These are phyloP conservation scores for Pestalotiopsis sp. DNA, from an alignment of 2,329 filamentous ascomycete species.

Conservation along the genomic window DNA sequence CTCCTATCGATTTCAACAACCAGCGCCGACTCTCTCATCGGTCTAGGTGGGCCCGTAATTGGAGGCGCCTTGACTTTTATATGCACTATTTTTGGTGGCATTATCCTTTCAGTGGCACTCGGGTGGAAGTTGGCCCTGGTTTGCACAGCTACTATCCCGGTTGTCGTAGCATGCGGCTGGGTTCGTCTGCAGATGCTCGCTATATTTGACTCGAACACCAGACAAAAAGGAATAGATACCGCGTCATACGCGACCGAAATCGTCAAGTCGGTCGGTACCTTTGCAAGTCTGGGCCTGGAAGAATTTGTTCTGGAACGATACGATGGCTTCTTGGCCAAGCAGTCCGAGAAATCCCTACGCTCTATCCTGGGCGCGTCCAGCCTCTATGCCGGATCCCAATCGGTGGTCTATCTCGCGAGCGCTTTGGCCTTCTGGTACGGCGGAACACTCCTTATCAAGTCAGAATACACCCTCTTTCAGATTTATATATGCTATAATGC, in stretches of 20 bases:
- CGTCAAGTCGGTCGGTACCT: slow-evolving; percentile 88
- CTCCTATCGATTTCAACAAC: slow-evolving; percentile 48
- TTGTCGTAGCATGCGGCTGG: slow-evolving; percentile 78
- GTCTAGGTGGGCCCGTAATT: slow-evolving; percentile 56
- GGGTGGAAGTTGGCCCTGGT: slow-evolving; percentile 91
- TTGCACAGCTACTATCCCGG: slow-evolving; percentile 74
- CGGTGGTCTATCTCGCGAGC: slow-evolving; percentile 77
- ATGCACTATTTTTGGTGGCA: background rate
- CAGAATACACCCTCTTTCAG: slow-evolving; percentile 75
- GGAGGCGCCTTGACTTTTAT: slow-evolving; percentile 47
- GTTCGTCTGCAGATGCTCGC: slow-evolving; percentile 83
- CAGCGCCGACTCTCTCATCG: slow-evolving; percentile 60
- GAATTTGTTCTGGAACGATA: background rate
- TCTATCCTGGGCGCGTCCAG: slow-evolving; percentile 75
- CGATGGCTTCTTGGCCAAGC: slow-evolving; percentile 1
- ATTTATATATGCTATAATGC: slow-evolving; percentile 59
- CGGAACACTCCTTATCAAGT: slow-evolving; percentile 68
- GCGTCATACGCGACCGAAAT: slow-evolving; percentile 90
- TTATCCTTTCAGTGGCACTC: slow-evolving; percentile 42
- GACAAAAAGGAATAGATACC: slow-evolving; percentile 74
- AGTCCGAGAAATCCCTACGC: background rate
- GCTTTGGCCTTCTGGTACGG: slow-evolving; percentile 94
- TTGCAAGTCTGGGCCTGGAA: slow-evolving; percentile 74
- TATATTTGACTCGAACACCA: slow-evolving; percentile 75
- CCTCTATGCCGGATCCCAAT: slow-evolving; percentile 83